phyloP scores from a whole-genome alignment of 257 asterid species.

The Capsicum pubescens region DNA sequence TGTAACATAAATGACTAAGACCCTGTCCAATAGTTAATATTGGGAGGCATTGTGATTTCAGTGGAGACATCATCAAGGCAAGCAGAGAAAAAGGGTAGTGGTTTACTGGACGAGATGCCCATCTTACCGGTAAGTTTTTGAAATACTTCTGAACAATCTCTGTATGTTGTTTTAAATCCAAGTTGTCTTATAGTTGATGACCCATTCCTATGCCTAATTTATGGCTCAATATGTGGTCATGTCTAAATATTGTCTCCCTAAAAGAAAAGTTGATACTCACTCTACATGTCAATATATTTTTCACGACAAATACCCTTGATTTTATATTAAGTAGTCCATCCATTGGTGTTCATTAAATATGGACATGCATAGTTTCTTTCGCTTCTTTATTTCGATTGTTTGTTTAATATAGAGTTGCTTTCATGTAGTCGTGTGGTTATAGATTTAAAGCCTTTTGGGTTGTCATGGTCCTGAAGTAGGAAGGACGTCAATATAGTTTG shows the following conservation, averaged over 20 bases:
- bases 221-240: too few species aligned
- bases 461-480: slow-evolving; percentile 12
- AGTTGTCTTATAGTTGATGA: too few species aligned
- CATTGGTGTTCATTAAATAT: slow-evolving; percentile 18
- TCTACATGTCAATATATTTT: too few species aligned
- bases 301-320: not conserved
- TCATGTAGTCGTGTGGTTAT: not conserved
- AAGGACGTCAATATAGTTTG: not conserved
- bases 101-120: slow-evolving; percentile 56
- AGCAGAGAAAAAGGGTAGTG: slow-evolving; percentile 91
- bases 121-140: too few species aligned
- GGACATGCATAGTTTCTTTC: not conserved
- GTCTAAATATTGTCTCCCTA: too few species aligned
- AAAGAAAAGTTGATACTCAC: too few species aligned
- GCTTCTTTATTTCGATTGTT: not conserved
- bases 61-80: slow-evolving; percentile 97
- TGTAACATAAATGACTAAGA: slow-evolving; percentile 38
- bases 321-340: not conserved
- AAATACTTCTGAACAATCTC: too few species aligned
- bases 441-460: not conserved
- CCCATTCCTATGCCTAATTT: too few species aligned
- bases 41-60: slow-evolving; percentile 93
- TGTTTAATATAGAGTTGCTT: not conserved
- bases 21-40: slow-evolving; percentile 72
- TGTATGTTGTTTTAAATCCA: too few species aligned